Percentiles rank a stretch among this genome's conserved stretches.
These are phyloP conservation scores for Byssothecium circinans DNA, from an alignment of 2,329 filamentous ascomycete genomes.

Conservation along the genomic window DNA sequence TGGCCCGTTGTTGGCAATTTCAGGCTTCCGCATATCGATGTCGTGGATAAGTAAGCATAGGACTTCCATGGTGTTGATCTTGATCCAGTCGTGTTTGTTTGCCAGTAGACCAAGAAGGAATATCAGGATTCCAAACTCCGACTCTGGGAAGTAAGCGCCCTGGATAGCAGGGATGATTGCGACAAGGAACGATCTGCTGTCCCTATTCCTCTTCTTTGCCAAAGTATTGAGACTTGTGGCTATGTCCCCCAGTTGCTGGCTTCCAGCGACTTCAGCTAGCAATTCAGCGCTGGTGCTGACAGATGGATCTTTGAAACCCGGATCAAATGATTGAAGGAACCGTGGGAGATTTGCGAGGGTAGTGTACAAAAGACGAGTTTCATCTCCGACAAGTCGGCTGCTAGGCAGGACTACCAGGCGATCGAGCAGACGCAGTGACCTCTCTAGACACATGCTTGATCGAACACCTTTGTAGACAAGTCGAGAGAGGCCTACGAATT, in stretches of 20 bases:
- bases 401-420: constrained; percentile 77
- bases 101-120: constrained; percentile 91
- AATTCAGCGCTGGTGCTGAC: constrained; percentile 65
- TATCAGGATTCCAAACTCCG: constrained; percentile 82
- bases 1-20: constrained; percentile 86
- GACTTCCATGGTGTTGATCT: constrained; percentile 88
- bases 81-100: constrained; percentile 86
- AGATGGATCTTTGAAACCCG: constrained; percentile 54
- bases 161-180: constrained; percentile 74
- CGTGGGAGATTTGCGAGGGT: constrained; percentile 90
- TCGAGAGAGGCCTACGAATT: constrained; percentile 82
- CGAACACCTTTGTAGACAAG: constrained; percentile 89
- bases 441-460: constrained; percentile 78
- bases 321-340: constrained; percentile 78
- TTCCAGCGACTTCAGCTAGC: constrained; percentile 72
- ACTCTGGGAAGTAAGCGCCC: constrained; percentile 75
- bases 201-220: constrained; percentile 65
- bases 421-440: constrained; percentile 76
- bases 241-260: constrained; percentile 68
- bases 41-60: constrained; percentile 82
- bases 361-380: constrained; percentile 79
- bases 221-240: constrained; percentile 71
- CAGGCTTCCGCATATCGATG: constrained; percentile 88
- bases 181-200: constrained; percentile 72
- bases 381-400: constrained; percentile 78